Percentiles rank a stretch among this genome's conserved stretches.
Evolutionary conservation across 2,329 filamentous ascomycete genomes (phyloP).

Genomic region (Trichoderma harzianum): DNA sequence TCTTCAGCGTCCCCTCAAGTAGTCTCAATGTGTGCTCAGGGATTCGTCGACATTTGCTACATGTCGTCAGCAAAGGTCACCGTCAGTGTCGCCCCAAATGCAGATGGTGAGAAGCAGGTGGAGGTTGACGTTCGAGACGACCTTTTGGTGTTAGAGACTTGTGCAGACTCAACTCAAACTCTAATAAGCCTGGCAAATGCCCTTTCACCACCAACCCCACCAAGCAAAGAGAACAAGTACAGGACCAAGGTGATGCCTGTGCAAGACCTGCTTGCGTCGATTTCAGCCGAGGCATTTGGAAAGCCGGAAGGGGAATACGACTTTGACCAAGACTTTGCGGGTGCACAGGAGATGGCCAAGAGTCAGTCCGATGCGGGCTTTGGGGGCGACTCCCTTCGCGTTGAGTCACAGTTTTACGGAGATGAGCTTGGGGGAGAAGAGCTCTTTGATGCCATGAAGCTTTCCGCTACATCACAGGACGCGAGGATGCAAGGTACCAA

Average conservation of each 20-base stretch:
- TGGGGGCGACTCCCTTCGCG: constrained; percentile 35
- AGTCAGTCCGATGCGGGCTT: constrained; percentile 33
- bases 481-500: constrained; percentile 35
- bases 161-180: constrained; percentile 94
- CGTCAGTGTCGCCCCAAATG: constrained; percentile 55
- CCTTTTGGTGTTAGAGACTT: constrained; percentile 86
- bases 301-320: constrained; percentile 59
- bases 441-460: constrained; percentile 46
- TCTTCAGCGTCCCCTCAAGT: constrained; percentile 49
- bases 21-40: constrained; percentile 57
- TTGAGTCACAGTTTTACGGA: constrained; percentile 48
- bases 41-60: constrained; percentile 83
- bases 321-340: constrained; percentile 60
- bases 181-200: constrained; percentile 76
- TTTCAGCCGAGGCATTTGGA: constrained; percentile 80
- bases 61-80: constrained; percentile 75
- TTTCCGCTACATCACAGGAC: constrained; percentile 29
- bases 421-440: constrained; percentile 43
- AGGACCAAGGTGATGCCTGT: constrained; percentile 82
- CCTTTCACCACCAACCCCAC: constrained; percentile 76
- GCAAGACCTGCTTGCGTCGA: constrained; percentile 83
- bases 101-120: constrained; percentile 61
- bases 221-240: constrained; percentile 80
- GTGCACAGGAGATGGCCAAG: constrained; percentile 48
- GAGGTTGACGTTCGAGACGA: constrained; percentile 82